A percentile compares a stretch with the other conserved stretches of the same genome.
Evolutionary conservation across 495 filamentous ascomycete species (phyloP).

Genomic region (Trichoderma orchidacearum): DNA sequence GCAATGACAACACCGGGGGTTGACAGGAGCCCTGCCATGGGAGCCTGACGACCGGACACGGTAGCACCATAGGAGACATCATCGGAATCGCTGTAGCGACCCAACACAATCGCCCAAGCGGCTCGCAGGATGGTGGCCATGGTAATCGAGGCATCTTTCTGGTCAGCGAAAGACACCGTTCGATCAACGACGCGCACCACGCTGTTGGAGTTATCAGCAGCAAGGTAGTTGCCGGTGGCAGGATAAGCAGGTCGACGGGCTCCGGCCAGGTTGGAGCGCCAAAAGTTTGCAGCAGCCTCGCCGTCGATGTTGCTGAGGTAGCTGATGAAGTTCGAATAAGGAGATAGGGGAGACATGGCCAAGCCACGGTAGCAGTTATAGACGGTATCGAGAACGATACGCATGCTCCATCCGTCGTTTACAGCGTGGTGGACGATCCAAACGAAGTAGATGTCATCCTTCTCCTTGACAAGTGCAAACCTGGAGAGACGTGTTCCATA

Average conservation of each 20-base stretch:
- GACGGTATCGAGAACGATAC: not conserved
- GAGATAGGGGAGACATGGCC: not conserved
- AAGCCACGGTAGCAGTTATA: not conserved
- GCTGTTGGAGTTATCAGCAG: not conserved
- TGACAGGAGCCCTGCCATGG: constrained; percentile 28
- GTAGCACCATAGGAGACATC: constrained; percentile 35
- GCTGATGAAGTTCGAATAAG: not conserved
- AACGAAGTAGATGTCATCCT: not conserved
- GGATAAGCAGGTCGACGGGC: constrained; percentile 12
- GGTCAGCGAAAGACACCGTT: constrained; percentile 7
- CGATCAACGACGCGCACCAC: constrained; percentile 4
- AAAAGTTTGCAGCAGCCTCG: constrained; percentile 1
- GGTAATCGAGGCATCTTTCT: constrained; percentile 17
- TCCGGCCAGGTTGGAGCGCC: constrained; percentile 10
- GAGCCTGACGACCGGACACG: constrained; percentile 31
- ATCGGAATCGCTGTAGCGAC: constrained; percentile 18
- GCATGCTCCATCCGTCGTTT: constrained; percentile 2
- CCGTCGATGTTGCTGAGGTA: not conserved
- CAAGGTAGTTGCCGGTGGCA: constrained; percentile 4
- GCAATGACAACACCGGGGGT: constrained; percentile 41
- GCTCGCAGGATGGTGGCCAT: constrained; percentile 31
- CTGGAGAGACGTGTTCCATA: not conserved
- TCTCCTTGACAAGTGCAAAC: not conserved
- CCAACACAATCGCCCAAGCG: constrained; percentile 28
- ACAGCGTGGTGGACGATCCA: constrained; percentile 5